Conservation (phyloP, 768 basidiomycete genomes). For the Psilocybe tampanensis region DNA sequence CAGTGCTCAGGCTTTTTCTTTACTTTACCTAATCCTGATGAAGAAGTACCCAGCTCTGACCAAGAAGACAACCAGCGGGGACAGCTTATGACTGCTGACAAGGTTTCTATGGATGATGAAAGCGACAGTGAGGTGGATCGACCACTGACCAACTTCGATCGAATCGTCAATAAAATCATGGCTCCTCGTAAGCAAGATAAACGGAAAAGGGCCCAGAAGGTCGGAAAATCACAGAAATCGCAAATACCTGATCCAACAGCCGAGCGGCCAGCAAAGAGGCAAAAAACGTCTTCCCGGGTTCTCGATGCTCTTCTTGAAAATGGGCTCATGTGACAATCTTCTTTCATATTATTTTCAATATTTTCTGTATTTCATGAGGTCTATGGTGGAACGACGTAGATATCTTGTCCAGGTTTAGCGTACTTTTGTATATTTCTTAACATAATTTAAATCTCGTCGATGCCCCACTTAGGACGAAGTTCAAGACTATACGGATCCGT, state of each 20-base stretch:
- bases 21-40: constrained; percentile 20
- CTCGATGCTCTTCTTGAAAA: constrained; percentile 6
- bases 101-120: neutral
- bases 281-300: neutral
- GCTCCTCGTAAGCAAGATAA: neutral
- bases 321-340: neutral
- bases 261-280: constrained; percentile 2
- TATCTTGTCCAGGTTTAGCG: neutral
- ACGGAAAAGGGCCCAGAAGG: neutral
- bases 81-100: neutral
- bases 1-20: constrained; percentile 17
- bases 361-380: neutral
- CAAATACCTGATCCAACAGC: neutral
- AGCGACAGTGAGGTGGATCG: constrained; percentile 4
- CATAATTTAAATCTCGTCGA: constrained; percentile 50
- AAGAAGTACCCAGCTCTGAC: neutral
- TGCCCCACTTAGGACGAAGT: constrained; percentile 74
- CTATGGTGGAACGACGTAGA: neutral
- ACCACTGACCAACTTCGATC: constrained; percentile 1
- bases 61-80: neutral
- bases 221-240: neutral
- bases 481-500: constrained; percentile 64
- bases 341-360: neutral
- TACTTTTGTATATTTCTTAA: neutral
- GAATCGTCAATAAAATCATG: neutral